Percentiles rank a stretch among this genome's conserved stretches.
phyloP scores from a whole-genome alignment of 1,284 basidiomycete species.

The Irpex sp. region DNA sequence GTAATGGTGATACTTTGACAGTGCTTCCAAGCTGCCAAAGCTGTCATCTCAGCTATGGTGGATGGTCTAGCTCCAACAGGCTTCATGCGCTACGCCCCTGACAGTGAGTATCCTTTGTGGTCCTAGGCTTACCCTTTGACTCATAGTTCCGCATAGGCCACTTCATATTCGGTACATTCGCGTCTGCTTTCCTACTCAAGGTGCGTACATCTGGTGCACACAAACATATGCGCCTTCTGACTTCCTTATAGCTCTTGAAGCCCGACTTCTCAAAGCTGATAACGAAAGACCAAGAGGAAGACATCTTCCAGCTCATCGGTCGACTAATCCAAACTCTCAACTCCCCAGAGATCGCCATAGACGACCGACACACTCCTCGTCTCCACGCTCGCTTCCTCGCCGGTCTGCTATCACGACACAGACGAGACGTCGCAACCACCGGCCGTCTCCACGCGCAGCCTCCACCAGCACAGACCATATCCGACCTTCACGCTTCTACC shows the following conservation, averaged over 20 bases:
- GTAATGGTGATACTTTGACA: conserved; percentile 22
- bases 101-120: conserved; percentile 42
- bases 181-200: conserved; percentile 81
- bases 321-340: conserved; percentile 69
- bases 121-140: neutral
- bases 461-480: conserved; percentile 31
- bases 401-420: conserved; percentile 61
- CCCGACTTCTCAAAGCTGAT: conserved; percentile 67
- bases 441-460: conserved; percentile 40
- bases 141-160: conserved; percentile 44
- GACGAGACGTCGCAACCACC: conserved; percentile 52
- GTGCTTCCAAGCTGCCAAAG: conserved; percentile 71
- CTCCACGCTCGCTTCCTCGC: conserved; percentile 79
- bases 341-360: conserved; percentile 73
- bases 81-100: conserved; percentile 80
- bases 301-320: conserved; percentile 69
- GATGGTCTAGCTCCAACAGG: conserved; percentile 66
- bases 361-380: conserved; percentile 77
- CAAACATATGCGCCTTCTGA: too few species aligned
- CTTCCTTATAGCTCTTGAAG: conserved; percentile 71
- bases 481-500: conserved; percentile 5
- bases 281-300: conserved; percentile 55
- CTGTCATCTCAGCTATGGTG: conserved; percentile 62
- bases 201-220: too few species aligned
- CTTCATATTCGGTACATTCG: conserved; percentile 83